Evolutionary conservation across 177 flowering plant genomes (phyloP), one percentile per base, ranked within the genome.

Genomic region (Vitis hybrid): DNA sequence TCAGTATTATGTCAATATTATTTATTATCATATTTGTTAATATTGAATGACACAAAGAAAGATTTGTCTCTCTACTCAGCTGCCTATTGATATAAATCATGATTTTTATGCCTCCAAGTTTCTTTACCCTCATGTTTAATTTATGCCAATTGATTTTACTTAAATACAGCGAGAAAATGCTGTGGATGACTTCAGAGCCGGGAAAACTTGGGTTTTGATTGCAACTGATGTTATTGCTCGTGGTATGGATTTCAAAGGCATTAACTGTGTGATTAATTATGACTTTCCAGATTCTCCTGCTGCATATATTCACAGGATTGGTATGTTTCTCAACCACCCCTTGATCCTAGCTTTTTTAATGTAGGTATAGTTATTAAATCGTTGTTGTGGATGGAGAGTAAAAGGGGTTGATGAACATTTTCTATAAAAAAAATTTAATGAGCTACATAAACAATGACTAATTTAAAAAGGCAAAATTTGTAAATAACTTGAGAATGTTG

Each of bases 181-280:
- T 50, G 88, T 93, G 22, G 90, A 96, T 78, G 77, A 86, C 77
- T 93, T 96, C 78, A 83, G 98, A 80, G 89, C 93, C 55, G 95
- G 99, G 4, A 90, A 94, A 81, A 90, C 94, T 45, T 96, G 98
- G 98, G 92, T 93, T 71, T 82, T 96, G 76, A 93, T 96, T 78
- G 97, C 99, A 56, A 93, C 97, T 65, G 97, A 93, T 81, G 94
- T 96, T 58, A 79, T 96, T 76, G 90, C 95, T 55, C 92, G 99
- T 51, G 98, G 99, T n/a, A 92, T 96, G 98, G 99, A 93, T 75
- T 96, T 96, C 77, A 96, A 93, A 79, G 98, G 98, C n/a, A 81
- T 96, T 78, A 92, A 96, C 76, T 92, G 93, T 69, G 98, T 93
- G 59, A 90, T 96, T 51, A 96, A 93, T 72, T 96, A 92, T 76